These are phyloP conservation scores for Spathaspora girioi DNA, from an alignment of 805 yeast species.

Conservation along the genomic window DNA sequence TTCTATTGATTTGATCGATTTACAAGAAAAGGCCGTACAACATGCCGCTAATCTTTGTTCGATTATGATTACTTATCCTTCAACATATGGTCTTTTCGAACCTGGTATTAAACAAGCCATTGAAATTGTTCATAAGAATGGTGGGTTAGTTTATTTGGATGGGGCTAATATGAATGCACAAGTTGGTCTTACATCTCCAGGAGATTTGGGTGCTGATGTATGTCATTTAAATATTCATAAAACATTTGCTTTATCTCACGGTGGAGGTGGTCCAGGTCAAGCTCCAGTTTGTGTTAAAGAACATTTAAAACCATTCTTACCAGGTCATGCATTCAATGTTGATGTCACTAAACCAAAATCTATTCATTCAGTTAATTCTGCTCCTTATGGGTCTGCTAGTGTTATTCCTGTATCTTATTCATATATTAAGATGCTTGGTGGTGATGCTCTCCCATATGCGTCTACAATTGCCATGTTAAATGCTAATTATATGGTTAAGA, in stretches of 20 bases:
- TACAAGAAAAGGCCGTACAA: constrained; percentile 67
- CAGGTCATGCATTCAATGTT: constrained; percentile 64
- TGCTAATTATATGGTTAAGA: constrained; percentile 91
- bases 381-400: constrained; percentile 94
- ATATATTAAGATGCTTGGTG: constrained; percentile 92
- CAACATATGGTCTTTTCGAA: constrained; percentile 95
- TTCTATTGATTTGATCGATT: constrained; percentile 76
- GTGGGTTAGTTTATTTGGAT: constrained; percentile 96
- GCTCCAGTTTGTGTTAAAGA: constrained; percentile 94
- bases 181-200: constrained; percentile 95
- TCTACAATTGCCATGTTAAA: constrained; percentile 88
- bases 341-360: constrained; percentile 46
- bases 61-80: constrained; percentile 95
- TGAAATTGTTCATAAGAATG: constrained; percentile 75
- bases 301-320: constrained; percentile 78
- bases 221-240: constrained; percentile 96
- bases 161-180: constrained; percentile 99
- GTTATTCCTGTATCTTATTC: constrained; percentile 92
- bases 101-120: constrained; percentile 85
- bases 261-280: constrained; percentile 99
- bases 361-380: constrained; percentile 80
- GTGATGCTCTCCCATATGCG: constrained; percentile 76
- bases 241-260: constrained; percentile 96
- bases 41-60: constrained; percentile 76
- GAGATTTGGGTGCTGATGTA: constrained; percentile 96